Base-by-base conservation (phyloP, 75 land plant species). In the Ceratopteris richardii region DNA sequence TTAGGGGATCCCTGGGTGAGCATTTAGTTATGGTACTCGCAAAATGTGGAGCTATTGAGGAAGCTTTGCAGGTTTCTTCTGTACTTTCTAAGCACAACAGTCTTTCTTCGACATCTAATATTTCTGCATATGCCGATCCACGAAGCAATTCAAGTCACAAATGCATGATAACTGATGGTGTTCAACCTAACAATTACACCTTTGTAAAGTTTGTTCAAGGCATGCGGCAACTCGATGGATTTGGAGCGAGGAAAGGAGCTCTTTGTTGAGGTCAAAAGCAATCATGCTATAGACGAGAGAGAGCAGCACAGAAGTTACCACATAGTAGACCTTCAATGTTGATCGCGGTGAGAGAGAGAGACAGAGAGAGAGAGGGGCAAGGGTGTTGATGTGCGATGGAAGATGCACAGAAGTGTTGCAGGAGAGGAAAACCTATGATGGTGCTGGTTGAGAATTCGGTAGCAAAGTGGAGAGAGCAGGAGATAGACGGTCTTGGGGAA, bases 81-180 rank as follows among this genome's bases (percentile, higher is more conserved):
- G 42, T 14, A 9, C 14, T 40, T 9, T 14, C 42, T 14, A 14
- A 9, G 9, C 42, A 14, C 42, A 40, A 9, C 9, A 14, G 9
- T 14, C 14, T 40, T 14, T 76, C 83, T 26, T 86, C 87, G 90
- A 86, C 68, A 24, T 75, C 66, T 30, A 69, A 68, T 64, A 63
- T 79, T 29, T 59, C 80, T 21, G 85, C 66, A 9, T 68, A 51
- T 61, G 77, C 72, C 13, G 47, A 6, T 6, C 6, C 11, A 4
- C 18, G 51, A 48, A 10, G 51, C 51, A 13, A 5, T 48, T 14
- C 18, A 19, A 9, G 18, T 5, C 20, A 10, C 20, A 6, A 21
- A 18, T 11, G 51, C 18, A 48, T 48, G 51, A 14, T 10, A 21
- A 21, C 9, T 10, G 42, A 40, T 14, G 58, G 58, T 7, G 29